Conservation (phyloP, 1,284 basidiomycete genomes). For the Garcileccinum viscosum region DNA sequence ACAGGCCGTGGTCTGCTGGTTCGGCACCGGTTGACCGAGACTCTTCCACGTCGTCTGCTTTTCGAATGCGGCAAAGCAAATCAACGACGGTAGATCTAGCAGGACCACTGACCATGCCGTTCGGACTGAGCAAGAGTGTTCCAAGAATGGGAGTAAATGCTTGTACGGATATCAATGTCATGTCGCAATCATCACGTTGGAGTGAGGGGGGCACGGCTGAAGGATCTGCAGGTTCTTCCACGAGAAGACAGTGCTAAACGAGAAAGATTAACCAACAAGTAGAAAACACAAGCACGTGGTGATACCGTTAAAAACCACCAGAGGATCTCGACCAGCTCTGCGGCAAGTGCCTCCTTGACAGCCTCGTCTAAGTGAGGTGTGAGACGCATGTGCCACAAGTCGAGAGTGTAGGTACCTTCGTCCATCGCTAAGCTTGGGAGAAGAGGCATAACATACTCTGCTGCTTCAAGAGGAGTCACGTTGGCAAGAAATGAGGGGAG, state of each 20-base stretch:
- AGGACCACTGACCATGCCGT: constrained; percentile 74
- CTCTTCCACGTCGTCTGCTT: constrained; percentile 49
- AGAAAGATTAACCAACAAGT: constrained; percentile 14
- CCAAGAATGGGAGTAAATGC: constrained; percentile 93
- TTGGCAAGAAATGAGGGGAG: constrained; percentile 77
- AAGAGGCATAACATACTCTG: constrained; percentile 93
- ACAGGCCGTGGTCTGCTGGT: constrained; percentile 47
- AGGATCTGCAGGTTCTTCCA: constrained; percentile 49
- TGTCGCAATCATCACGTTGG: constrained; percentile 33
- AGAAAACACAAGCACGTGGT: constrained; percentile 32
- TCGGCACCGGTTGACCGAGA: constrained; percentile 32
- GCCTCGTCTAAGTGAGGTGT: constrained; percentile 69
- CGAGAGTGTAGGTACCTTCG: constrained; percentile 60
- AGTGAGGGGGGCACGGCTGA: constrained; percentile 17
- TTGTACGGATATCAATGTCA: constrained; percentile 73
- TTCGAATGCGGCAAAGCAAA: constrained; percentile 70
- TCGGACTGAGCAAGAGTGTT: constrained; percentile 84
- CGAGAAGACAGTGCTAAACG: constrained; percentile 61
- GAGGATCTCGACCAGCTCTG: constrained; percentile 82
- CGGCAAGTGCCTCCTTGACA: constrained; percentile 90
- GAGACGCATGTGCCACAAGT: constrained; percentile 14
- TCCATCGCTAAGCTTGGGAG: constrained; percentile 89
- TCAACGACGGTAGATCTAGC: constrained; percentile 82
- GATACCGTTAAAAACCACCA: constrained; percentile 90
- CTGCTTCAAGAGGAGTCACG: constrained; percentile 86